phyloP scores from a whole-genome alignment of 805 yeast species.

The Candida andamanensis region DNA sequence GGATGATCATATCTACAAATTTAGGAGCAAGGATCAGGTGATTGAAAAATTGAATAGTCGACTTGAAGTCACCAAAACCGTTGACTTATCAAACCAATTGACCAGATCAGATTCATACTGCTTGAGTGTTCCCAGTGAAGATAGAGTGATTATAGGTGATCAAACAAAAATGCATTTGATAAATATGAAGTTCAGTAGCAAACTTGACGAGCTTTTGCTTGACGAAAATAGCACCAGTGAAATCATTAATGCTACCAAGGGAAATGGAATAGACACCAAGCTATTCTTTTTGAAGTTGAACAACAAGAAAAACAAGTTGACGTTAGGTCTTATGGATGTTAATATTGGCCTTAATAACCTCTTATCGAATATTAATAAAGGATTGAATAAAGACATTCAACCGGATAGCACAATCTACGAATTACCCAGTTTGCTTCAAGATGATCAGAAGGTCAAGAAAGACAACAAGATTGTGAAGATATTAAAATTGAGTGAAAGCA shows the following conservation, averaged over 20 bases:
- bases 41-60: constrained; percentile 6
- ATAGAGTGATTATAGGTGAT: constrained; percentile 41
- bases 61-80: constrained; percentile 3
- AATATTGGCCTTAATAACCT: constrained; percentile 66
- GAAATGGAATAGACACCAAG: constrained; percentile 38
- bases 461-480: constrained; percentile 1
- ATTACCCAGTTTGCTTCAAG: constrained; percentile 1
- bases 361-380: constrained; percentile 66
- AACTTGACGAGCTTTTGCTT: constrained; percentile 28
- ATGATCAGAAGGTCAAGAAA: neutral
- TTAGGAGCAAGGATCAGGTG: constrained; percentile 2
- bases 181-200: constrained; percentile 41
- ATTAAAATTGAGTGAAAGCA: neutral
- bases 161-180: constrained; percentile 38
- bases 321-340: constrained; percentile 42
- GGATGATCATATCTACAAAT: constrained; percentile 7
- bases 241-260: constrained; percentile 32
- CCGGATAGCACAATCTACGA: constrained; percentile 1
- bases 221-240: constrained; percentile 7
- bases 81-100: constrained; percentile 2
- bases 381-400: constrained; percentile 22
- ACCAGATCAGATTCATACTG: constrained; percentile 14
- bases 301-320: constrained; percentile 41
- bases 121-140: constrained; percentile 37
- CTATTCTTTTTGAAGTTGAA: constrained; percentile 37